These are phyloP conservation scores for Silybum marianum DNA, from an alignment of 129 eudicot genomes.

Conservation along the genomic window DNA sequence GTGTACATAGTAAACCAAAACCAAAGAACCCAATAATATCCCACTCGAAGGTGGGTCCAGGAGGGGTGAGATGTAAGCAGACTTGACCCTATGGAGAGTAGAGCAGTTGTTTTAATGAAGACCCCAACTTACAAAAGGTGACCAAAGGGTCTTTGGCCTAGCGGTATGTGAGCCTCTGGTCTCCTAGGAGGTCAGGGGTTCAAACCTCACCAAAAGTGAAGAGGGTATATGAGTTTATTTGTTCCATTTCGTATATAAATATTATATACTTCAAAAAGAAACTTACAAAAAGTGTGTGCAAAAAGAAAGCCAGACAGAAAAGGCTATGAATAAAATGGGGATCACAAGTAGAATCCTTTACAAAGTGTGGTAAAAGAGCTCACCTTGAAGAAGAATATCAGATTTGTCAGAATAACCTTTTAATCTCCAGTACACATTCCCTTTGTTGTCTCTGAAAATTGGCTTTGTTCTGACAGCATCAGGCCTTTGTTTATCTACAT, in stretches of 20 bases:
- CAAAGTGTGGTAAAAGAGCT: background rate
- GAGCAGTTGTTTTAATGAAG: background rate
- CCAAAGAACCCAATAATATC: background rate
- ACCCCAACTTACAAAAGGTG: background rate
- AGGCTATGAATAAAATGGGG: background rate
- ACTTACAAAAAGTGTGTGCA: background rate
- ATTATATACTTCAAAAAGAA: no score
- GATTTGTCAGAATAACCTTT: slow-evolving; percentile 37
- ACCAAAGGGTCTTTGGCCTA: no score
- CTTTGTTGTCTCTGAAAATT: slow-evolving; percentile 34
- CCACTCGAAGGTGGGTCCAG: background rate
- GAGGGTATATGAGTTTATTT: no score
- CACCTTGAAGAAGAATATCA: slow-evolving; percentile 47
- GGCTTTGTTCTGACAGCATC: slow-evolving; percentile 52
- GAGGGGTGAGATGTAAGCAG: background rate
- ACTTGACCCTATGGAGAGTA: background rate
- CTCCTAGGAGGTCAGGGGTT: no score
- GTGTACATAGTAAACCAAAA: background rate
- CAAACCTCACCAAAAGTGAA: no score
- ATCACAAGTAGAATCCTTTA: slow-evolving; percentile 3
- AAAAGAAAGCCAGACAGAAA: background rate
- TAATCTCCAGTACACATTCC: slow-evolving; percentile 57
- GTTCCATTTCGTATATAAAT: no score
- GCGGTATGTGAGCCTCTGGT: no score
- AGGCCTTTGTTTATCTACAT: slow-evolving; percentile 38